Evolutionary conservation across 192 early-diverging fungal genomes (phyloP).

Genomic region (Dissophora ornata): DNA sequence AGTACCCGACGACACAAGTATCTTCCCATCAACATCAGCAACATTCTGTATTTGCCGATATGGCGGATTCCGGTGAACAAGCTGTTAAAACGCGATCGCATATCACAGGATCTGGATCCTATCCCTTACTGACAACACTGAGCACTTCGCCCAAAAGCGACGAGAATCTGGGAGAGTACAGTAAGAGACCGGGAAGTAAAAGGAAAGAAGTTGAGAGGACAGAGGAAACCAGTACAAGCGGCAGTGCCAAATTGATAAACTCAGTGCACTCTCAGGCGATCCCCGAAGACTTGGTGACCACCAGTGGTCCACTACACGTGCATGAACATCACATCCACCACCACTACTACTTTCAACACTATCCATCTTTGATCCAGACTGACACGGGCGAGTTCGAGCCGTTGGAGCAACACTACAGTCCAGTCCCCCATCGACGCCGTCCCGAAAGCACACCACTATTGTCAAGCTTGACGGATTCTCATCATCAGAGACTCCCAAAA

Average conservation of each 20-base stretch:
- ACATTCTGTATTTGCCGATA: background rate
- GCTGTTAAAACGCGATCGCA: background rate
- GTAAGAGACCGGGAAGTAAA: background rate
- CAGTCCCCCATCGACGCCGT: background rate
- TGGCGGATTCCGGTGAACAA: background rate
- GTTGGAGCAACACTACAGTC: slow-evolving; percentile 2
- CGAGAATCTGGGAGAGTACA: background rate
- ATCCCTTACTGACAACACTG: slow-evolving; percentile 26
- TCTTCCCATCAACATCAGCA: background rate
- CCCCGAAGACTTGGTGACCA: background rate
- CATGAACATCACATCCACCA: slow-evolving; percentile 50
- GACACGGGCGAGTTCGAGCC: slow-evolving; percentile 2
- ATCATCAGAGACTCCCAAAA: background rate
- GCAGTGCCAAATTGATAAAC: background rate
- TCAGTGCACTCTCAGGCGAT: background rate
- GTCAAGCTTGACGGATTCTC: background rate
- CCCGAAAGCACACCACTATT: slow-evolving; percentile 15
- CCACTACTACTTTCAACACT: slow-evolving; percentile 47
- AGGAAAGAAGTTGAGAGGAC: slow-evolving; percentile 10
- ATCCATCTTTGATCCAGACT: slow-evolving; percentile 15
- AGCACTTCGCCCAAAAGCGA: background rate
- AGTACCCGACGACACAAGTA: too few species aligned
- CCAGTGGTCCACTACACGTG: slow-evolving; percentile 11
- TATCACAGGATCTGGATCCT: slow-evolving; percentile 21
- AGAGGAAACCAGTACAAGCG: background rate